A percentile compares a stretch with the other conserved stretches of the same genome.
phyloP scores from a whole-genome alignment of 345 rosid species.

The rapeseed (Brassica napus) region DNA sequence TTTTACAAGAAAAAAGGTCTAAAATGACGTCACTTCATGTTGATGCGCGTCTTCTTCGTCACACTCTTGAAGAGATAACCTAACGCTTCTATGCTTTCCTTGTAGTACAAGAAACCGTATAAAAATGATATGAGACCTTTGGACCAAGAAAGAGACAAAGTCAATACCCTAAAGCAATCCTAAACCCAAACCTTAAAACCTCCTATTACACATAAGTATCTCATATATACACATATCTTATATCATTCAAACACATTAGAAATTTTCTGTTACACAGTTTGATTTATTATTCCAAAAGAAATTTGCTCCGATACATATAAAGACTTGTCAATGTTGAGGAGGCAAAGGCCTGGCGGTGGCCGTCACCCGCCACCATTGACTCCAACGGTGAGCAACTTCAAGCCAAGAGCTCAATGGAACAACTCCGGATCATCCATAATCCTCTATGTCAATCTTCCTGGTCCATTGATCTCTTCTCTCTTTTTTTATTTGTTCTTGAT shows the following conservation, averaged over 20 bases:
- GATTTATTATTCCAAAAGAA: neutral
- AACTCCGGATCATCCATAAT: slow-evolving; percentile 32
- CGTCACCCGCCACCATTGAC: slow-evolving; percentile 40
- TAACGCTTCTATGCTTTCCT: slow-evolving; percentile 18
- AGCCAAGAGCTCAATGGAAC: slow-evolving; percentile 42
- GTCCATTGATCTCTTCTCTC: slow-evolving; percentile 14
- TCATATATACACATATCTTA: slow-evolving; percentile 11
- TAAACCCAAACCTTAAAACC: slow-evolving; percentile 39
- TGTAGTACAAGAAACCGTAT: slow-evolving; percentile 24
- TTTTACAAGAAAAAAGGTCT: neutral
- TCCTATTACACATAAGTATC: neutral
- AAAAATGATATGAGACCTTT: slow-evolving; percentile 7
- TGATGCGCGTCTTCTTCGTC: slow-evolving; percentile 4
- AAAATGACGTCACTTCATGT: neutral
- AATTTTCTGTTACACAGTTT: slow-evolving; percentile 8
- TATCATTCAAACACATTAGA: slow-evolving; percentile 16
- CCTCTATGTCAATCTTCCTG: slow-evolving; percentile 41
- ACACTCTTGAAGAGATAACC: neutral
- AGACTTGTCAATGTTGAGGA: slow-evolving; percentile 16
- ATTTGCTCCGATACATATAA: slow-evolving; percentile 5
- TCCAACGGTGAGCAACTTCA: slow-evolving; percentile 40
- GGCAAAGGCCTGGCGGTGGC: slow-evolving; percentile 22
- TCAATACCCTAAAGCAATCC: slow-evolving; percentile 39
- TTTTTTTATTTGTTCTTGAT: neutral
- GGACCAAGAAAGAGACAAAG: slow-evolving; percentile 25